Evolutionary conservation across 495 filamentous ascomycete species (phyloP).

Genomic region (Penicillium canescens): DNA sequence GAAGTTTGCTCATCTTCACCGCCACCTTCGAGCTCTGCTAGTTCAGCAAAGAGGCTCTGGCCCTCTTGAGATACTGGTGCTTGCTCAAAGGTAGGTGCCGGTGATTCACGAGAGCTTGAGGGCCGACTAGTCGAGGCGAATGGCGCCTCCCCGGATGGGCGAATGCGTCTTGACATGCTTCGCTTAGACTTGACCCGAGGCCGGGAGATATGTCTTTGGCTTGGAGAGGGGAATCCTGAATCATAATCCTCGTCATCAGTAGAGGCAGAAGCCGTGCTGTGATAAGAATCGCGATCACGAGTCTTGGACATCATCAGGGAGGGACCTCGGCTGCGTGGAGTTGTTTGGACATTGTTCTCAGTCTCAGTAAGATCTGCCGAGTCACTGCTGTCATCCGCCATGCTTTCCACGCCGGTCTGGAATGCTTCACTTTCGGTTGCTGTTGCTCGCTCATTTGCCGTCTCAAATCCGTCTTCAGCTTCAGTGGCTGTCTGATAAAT

Average conservation of each 20-base stretch:
- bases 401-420: conserved; percentile 82
- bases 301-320: conserved; percentile 46
- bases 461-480: conserved; percentile 80
- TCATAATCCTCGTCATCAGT: conserved; percentile 72
- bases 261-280: conserved; percentile 89
- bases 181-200: conserved; percentile 71
- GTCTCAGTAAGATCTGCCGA: conserved; percentile 83
- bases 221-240: conserved; percentile 57
- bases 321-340: conserved; percentile 41
- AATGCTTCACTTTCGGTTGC: conserved; percentile 87
- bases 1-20: conserved; percentile 60
- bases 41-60: conserved; percentile 88
- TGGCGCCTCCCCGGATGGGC: conserved; percentile 65
- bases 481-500: conserved; percentile 86
- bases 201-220: conserved; percentile 61
- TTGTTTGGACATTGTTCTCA: conserved; percentile 58
- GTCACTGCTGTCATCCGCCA: conserved; percentile 72
- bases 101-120: conserved; percentile 53
- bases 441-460: conserved; percentile 74
- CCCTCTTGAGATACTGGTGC: conserved; percentile 54
- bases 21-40: conserved; percentile 72
- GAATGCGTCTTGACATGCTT: conserved; percentile 60
- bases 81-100: conserved; percentile 40
- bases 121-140: conserved; percentile 48
- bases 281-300: conserved; percentile 65